A percentile compares a stretch with the other conserved stretches of the same genome.
Evolutionary conservation across 83 land plant genomes (phyloP).

Genomic region (Picea abies): DNA sequence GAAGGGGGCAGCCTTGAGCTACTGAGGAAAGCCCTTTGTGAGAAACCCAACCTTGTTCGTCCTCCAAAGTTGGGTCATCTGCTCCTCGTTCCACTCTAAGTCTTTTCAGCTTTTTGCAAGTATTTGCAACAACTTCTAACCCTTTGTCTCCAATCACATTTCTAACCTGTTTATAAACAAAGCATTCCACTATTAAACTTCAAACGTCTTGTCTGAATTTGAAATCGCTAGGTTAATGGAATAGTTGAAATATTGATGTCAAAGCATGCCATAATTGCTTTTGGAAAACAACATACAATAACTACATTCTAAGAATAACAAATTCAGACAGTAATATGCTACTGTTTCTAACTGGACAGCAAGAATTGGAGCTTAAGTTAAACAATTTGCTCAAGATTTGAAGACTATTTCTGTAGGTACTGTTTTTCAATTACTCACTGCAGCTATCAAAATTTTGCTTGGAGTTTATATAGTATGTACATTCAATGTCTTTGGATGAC

Average conservation of each 20-base stretch:
- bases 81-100: constrained; percentile 81
- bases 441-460: neutral
- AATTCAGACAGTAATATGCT: neutral
- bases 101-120: constrained; percentile 65
- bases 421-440: neutral
- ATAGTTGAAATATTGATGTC: neutral
- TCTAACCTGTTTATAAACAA: constrained; percentile 48
- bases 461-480: neutral
- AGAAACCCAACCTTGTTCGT: constrained; percentile 67
- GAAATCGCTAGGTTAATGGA: neutral
- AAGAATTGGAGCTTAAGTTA: neutral
- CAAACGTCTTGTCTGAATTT: neutral
- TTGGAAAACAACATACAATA: neutral
- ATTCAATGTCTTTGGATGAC: neutral
- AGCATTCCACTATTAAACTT: neutral
- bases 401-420: too few species aligned
- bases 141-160: constrained; percentile 91
- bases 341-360: neutral
- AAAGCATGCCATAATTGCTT: neutral
- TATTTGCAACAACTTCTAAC: constrained; percentile 63
- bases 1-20: constrained; percentile 73
- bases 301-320: neutral
- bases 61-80: constrained; percentile 39
- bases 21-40: constrained; percentile 71
- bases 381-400: neutral